Conservation (phyloP, 306 rosid genomes). For the Macrotyloma uniflorum region DNA sequence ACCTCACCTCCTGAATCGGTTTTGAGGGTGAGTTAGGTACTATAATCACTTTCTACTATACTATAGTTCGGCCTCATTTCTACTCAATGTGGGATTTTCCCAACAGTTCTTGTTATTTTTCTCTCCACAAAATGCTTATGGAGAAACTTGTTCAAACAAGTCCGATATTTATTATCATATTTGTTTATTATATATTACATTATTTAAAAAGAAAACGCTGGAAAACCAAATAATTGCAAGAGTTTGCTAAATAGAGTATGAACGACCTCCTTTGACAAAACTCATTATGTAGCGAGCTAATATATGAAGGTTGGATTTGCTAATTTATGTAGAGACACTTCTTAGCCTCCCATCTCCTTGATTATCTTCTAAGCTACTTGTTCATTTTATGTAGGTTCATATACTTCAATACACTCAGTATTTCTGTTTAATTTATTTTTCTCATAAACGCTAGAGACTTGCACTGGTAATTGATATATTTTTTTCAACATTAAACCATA, state of each 20-base stretch:
- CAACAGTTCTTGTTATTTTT: no score
- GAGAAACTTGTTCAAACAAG: no score
- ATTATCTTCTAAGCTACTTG: conserved; percentile 10
- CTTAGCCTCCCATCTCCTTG: not conserved
- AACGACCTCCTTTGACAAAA: not conserved
- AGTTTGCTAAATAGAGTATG: not conserved
- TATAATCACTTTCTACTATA: no score
- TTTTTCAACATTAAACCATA: not conserved
- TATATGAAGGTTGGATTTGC: not conserved
- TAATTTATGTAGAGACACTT: not conserved
- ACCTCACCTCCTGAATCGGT: no score
- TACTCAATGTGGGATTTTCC: no score
- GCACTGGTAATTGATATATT: not conserved
- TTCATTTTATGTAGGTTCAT: no score
- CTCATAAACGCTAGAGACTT: not conserved
- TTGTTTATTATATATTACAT: not conserved
- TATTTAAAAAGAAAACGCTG: not conserved
- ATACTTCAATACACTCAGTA: not conserved
- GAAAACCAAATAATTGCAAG: conserved; percentile 5
- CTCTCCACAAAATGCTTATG: no score
- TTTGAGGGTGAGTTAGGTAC: no score
- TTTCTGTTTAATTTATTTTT: not conserved
- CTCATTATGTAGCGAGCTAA: not conserved
- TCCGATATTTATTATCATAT: not conserved
- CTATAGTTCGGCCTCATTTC: no score